Base-by-base conservation (phyloP, 768 basidiomycete species). In the Dacryopinax primogenitus region DNA sequence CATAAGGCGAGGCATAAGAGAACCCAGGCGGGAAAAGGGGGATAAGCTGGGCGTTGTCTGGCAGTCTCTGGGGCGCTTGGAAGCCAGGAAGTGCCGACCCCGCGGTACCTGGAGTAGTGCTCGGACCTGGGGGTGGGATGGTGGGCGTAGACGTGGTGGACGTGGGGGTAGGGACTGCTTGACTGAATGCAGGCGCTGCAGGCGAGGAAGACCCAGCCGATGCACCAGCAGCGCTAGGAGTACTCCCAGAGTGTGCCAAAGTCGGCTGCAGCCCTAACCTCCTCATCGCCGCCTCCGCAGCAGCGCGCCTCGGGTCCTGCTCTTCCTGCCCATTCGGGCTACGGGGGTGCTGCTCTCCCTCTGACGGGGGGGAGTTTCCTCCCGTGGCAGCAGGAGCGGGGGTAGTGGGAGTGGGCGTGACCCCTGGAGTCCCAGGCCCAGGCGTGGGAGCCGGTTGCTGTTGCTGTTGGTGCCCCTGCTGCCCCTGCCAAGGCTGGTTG, bases 221-320 rank as follows among this genome's bases (percentile, higher is more conserved):
- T 21, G 33, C 36, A 28, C 1, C 64, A 41, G 33, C 28, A 33
- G 63, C 33, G 62, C 15, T 33, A 26, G 30, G 51, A 51, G 7
- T 33, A 58, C 39, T 33, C 12, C 32, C 28, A 39, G 67, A 12
- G n/a, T 30, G 11, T 66, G 47, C 9, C 18, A 16, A 4, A 58
- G 64, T 21, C 33, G 44, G 33, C 2, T 37, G 30, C 26, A 58
- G 23, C 12, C 65, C 66, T 51, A 78, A 72, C 65, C 87, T 80
- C 66, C 82, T 80, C 66, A 88, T 68, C 1, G 88, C 87, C 13
- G 90, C 88, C 37, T 79, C 77, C 36, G 84, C 85, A 23, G 88
- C 88, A 1, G 85, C 86, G 44, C 80, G 78, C 66, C 79, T 69
- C 16, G 82, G 78, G 35, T 76, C 73, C 62, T 71, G 67, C 33